These are phyloP conservation scores for Haplographium delicatum DNA, from an alignment of 495 filamentous ascomycete species.

Conservation along the genomic window DNA sequence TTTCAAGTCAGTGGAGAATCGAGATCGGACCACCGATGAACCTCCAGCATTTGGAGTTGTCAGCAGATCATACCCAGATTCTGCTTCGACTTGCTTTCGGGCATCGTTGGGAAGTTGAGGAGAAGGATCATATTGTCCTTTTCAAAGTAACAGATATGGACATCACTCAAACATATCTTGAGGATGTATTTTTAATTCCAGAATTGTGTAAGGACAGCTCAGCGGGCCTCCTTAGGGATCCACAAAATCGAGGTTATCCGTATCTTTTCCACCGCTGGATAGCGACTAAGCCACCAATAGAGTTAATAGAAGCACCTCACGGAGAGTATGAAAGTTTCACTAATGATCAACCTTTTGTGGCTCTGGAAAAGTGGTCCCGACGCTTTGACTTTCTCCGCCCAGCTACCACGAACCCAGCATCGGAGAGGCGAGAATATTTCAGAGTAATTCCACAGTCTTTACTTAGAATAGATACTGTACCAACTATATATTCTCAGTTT, in stretches of 20 bases:
- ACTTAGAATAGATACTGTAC: conserved; percentile 9
- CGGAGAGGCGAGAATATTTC: conserved; percentile 5
- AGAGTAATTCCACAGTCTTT: conserved; percentile 5
- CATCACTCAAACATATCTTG: background rate
- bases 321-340: conserved; percentile 25
- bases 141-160: conserved; percentile 4
- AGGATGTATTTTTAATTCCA: background rate
- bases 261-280: conserved; percentile 6
- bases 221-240: conserved; percentile 4
- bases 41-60: background rate
- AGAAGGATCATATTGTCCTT: background rate
- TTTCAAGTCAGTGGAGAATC: conserved; percentile 3
- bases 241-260: conserved; percentile 1
- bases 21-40: conserved; percentile 2
- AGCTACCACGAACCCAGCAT: background rate
- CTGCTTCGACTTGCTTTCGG: conserved; percentile 5
- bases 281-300: conserved; percentile 26
- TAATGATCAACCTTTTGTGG: conserved; percentile 40
- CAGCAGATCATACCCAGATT: background rate
- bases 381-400: conserved; percentile 55
- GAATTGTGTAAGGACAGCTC: background rate
- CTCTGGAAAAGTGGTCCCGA: conserved; percentile 44
- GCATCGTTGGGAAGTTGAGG: conserved; percentile 5
- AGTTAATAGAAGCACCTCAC: conserved; percentile 20
- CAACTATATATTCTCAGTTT: conserved; percentile 39